Base-by-base conservation (phyloP, 306 rosid genomes). In the Aeschynomene evenia region DNA sequence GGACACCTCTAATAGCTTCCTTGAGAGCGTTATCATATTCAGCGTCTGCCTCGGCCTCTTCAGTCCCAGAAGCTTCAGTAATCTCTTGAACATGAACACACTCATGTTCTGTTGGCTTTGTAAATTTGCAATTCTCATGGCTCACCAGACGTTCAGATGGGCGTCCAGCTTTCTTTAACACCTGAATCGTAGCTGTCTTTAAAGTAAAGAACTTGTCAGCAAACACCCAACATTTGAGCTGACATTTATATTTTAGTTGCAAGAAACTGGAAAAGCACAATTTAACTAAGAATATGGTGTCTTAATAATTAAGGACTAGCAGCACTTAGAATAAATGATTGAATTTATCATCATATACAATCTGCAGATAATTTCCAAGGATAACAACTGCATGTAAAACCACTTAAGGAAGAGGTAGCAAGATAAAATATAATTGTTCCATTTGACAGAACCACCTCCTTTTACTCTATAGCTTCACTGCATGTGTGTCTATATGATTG, bases 41-140 rank as follows among this genome's bases (percentile, higher is more conserved):
- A 1, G 98, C 96, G 71, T 90, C 83, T 3, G 85, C 97, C 77
- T 93, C 98, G 52, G 96, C 98, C 70, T 93, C 98, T 74, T 92
- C 95, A 1, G 94, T 93, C 40, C 96, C 97, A 0, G 90, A 78
- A 68, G 89, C 89, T 66, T 88, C 96, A 0, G 98, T 90, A 58
- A 90, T 92, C 84, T 89, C 96, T 33, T 80, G 89, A 34, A 89
- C 87, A 62, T 85, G 91, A 43, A 86, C 84, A 18, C 98, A 92
- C 59, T 86, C 88, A 64, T 88, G 98, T 76, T 86, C 85, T 60
- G 50, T 71, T 29, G 92, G 85, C 57, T 87, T 85, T 56, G 84
- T 77, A 71, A 57, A 86, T 73, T 57, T 88, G 86, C 97, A 90
- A 36, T 93, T 85, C 61, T 88, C 91, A 56, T 92, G 98, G 81